Evolutionary conservation across 1,139 yeast genomes (phyloP).

Genomic region (Candida neerlandica): DNA sequence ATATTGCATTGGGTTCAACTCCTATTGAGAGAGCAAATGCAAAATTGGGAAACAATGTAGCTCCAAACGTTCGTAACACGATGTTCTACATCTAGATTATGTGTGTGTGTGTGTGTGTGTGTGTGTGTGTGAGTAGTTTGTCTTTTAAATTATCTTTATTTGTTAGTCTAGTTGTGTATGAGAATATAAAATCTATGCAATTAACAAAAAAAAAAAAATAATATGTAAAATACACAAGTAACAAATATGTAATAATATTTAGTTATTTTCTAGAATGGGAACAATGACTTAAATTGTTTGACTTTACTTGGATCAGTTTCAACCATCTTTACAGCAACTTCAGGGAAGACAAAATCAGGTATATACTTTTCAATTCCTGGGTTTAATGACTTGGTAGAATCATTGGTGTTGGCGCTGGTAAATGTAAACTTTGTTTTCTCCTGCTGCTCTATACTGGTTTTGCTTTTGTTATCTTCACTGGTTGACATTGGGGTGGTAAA

Average conservation of each 20-base stretch:
- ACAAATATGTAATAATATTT: neutral
- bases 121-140: too few species aligned
- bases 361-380: conserved; percentile 12
- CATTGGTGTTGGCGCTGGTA: neutral
- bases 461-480: neutral
- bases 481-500: neutral
- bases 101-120: too few species aligned
- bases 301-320: conserved; percentile 30
- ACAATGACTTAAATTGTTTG: conserved; percentile 25
- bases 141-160: neutral
- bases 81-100: conserved; percentile 15
- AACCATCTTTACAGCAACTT: conserved; percentile 25
- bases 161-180: neutral
- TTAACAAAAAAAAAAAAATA: neutral
- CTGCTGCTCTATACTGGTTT: neutral
- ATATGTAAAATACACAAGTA: neutral
- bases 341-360: conserved; percentile 30
- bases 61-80: conserved; percentile 12
- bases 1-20: conserved; percentile 5
- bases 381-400: conserved; percentile 18
- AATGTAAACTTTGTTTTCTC: neutral
- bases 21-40: conserved; percentile 11
- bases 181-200: neutral
- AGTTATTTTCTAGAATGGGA: neutral
- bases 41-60: conserved; percentile 13